phyloP scores from a whole-genome alignment of 2,329 filamentous ascomycete species.

The Orbilia brochopaga region DNA sequence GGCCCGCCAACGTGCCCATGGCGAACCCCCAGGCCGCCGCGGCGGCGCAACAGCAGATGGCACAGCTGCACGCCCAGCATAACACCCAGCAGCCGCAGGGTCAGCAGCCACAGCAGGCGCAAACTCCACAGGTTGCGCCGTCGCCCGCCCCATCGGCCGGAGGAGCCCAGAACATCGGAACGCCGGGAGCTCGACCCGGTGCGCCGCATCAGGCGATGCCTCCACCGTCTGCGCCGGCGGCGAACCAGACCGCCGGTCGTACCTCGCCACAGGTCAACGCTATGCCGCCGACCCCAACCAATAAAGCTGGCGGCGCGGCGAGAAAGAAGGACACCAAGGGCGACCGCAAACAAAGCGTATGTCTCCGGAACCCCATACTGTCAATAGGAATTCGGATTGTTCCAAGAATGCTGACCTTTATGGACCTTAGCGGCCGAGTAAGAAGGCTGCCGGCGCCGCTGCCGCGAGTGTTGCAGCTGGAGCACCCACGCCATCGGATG shows the following conservation, averaged over 20 bases:
- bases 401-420: not conserved
- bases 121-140: constrained; percentile 57
- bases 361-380: constrained; percentile 53
- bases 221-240: constrained; percentile 68
- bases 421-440: constrained; percentile 61
- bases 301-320: constrained; percentile 73
- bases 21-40: constrained; percentile 57
- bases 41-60: constrained; percentile 56
- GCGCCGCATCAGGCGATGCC: constrained; percentile 76
- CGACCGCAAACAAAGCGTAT: constrained; percentile 70
- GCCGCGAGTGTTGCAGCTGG: constrained; percentile 31
- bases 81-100: constrained; percentile 56
- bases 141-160: constrained; percentile 59
- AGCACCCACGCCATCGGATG: constrained; percentile 40
- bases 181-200: constrained; percentile 68
- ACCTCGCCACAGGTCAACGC: constrained; percentile 69
- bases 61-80: constrained; percentile 52
- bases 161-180: constrained; percentile 56
- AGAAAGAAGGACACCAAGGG: constrained; percentile 77
- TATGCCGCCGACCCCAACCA: constrained; percentile 75
- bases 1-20: constrained; percentile 48
- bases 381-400: not conserved
- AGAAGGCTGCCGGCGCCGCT: constrained; percentile 68
- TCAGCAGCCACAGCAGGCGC: constrained; percentile 60
- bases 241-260: constrained; percentile 64